Evolutionary conservation across 495 filamentous ascomycete species (phyloP), one percentile per base, ranked within the genome.

Genomic region (Trichoderma reesei): DNA sequence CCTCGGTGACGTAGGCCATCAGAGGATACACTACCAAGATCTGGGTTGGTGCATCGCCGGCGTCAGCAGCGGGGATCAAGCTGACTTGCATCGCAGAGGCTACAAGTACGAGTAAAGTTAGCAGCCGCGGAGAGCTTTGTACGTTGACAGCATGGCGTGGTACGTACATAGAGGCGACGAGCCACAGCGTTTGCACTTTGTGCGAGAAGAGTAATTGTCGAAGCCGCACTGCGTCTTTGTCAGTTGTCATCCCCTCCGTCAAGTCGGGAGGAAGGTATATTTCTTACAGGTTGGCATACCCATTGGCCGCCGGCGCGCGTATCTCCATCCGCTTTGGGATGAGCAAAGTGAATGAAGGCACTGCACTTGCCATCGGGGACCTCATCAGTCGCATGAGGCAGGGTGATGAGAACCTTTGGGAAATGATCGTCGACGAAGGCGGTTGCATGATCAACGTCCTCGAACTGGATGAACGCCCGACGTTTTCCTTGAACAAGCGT

Each of bases 41-140:
- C 61, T 94, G 91, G 2, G 90, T 93, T 1, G 90, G 85, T 5
- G 82, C 82, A 59, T 84, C 93, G 86, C 5, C 87, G 83, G 8
- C 88, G 87, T 96, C 92, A 48, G 89, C 91, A 68, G 92, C 88
- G 26, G 91, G 91, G 62, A 81, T 89, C 65, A 87, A 68, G 61
- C 70, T 67, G 3, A 66, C 68, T 5, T 68, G 71, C 3, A 34
- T n/a, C n/a, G 65, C 67, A n/a, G 63, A 16, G 5, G 37, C 56
- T 16, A 36, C 18, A 39, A 11, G 36, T 20, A 64, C 68, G 39
- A 72, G 72, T 54, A 77, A 73, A 65, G 66, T 63, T 66, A 56
- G 9, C 20, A 60, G 41, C 41, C 60, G 14, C 67, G 61, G 64
- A 10, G 48, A 67, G 36, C 26, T 1, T n/a, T n/a, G n/a, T n/a